A percentile compares a stretch with the other conserved stretches of the same genome.
These are phyloP conservation scores for Verticillium albo-atrum DNA, from an alignment of 2,329 filamentous ascomycete species.

Conservation along the genomic window DNA sequence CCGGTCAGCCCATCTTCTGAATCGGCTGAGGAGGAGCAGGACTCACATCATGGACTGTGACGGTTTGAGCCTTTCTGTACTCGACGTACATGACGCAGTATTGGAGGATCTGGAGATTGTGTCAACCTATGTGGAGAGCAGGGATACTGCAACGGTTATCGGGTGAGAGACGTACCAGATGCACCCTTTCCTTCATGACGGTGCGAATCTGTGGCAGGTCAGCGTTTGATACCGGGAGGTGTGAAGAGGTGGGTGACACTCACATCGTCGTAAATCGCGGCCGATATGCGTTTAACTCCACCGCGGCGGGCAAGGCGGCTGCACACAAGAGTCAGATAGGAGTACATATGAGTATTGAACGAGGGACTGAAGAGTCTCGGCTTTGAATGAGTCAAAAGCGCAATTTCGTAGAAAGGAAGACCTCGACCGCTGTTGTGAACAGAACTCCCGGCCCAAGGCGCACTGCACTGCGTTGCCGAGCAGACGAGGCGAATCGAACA, in stretches of 20 bases:
- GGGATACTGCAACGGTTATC: not conserved
- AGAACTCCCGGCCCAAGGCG: too few species aligned
- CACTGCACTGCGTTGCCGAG: too few species aligned
- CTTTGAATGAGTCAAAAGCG: too few species aligned
- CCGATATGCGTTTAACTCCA: constrained; percentile 71
- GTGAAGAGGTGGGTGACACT: not conserved
- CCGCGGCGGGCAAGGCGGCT: constrained; percentile 71
- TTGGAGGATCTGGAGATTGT: constrained; percentile 40
- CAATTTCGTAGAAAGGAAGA: not conserved
- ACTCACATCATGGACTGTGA: constrained; percentile 58
- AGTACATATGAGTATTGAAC: too few species aligned
- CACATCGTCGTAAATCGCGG: constrained; percentile 57
- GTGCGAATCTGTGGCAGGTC: not conserved
- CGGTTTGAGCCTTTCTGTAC: constrained; percentile 53
- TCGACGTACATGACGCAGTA: constrained; percentile 49
- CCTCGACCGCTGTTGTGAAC: constrained; percentile 2
- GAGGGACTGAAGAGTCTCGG: too few species aligned
- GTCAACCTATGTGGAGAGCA: constrained; percentile 6
- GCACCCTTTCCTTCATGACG: constrained; percentile 42
- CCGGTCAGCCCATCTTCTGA: constrained; percentile 3
- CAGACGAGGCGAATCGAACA: too few species aligned
- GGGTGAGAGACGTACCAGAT: constrained; percentile 30
- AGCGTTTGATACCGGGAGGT: too few species aligned
- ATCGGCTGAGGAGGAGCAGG: not conserved
- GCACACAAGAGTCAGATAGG: not conserved